Conservation (phyloP, 2,329 filamentous ascomycete species). For the Fusarium falciforme region DNA sequence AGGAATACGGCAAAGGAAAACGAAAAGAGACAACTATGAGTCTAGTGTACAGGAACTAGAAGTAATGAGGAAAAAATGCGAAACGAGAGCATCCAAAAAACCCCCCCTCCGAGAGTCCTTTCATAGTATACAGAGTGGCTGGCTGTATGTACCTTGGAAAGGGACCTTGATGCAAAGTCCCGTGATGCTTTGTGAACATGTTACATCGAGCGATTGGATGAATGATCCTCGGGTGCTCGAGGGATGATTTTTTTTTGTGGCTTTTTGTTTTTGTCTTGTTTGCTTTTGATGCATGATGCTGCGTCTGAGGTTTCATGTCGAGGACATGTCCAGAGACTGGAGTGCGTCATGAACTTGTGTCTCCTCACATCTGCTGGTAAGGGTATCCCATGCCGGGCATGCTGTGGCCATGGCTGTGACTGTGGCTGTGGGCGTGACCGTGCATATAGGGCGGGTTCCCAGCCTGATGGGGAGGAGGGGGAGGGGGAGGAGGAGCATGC, state of each 20-base stretch:
- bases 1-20: slow-evolving; percentile 9
- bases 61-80: not conserved
- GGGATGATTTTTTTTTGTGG: slow-evolving; percentile 18
- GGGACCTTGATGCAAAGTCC: slow-evolving; percentile 16
- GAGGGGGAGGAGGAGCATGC: slow-evolving; percentile 30
- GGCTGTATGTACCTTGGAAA: slow-evolving; percentile 34
- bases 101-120: slow-evolving; percentile 28
- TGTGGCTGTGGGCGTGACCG: slow-evolving; percentile 11
- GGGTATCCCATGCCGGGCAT: slow-evolving; percentile 46
- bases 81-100: slow-evolving; percentile 38
- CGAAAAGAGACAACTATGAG: slow-evolving; percentile 4
- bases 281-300: not conserved
- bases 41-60: slow-evolving; percentile 41
- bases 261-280: not conserved
- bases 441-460: slow-evolving; percentile 40
- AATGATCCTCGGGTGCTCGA: not conserved
- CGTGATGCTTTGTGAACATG: slow-evolving; percentile 15
- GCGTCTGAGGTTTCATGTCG: not conserved
- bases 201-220: slow-evolving; percentile 18
- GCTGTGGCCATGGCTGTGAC: slow-evolving; percentile 26
- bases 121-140: slow-evolving; percentile 40
- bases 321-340: not conserved
- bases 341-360: not conserved
- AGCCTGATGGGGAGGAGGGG: slow-evolving; percentile 37
- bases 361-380: slow-evolving; percentile 32